Percentiles rank a stretch among this genome's conserved stretches.
These are phyloP conservation scores for Arabidopsis hybrid DNA, from an alignment of 441 rosid genomes.

Conservation along the genomic window DNA sequence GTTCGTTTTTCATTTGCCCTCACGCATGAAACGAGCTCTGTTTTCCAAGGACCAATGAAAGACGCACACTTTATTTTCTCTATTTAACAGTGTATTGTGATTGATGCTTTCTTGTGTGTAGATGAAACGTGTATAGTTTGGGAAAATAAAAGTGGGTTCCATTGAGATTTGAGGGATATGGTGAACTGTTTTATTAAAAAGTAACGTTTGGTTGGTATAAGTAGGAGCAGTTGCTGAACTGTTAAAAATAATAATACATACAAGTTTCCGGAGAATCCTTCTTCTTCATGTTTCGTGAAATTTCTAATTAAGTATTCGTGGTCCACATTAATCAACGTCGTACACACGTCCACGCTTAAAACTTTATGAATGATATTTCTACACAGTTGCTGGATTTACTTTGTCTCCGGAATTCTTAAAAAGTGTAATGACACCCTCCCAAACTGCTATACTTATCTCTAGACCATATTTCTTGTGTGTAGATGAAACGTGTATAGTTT, in stretches of 20 bases:
- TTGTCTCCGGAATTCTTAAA: too few species aligned
- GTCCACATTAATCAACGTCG: conserved; percentile 22
- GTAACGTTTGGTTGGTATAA: conserved; percentile 28
- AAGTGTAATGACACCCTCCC: too few species aligned
- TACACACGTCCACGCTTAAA: neutral
- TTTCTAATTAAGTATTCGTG: neutral
- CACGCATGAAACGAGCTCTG: conserved; percentile 21
- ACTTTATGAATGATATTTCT: neutral
- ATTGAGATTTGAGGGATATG: conserved; percentile 17
- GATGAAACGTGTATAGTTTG: conserved; percentile 25
- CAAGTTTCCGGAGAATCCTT: neutral
- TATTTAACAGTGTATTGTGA: neutral
- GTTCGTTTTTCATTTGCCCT: conserved; percentile 36
- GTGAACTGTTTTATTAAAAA: neutral
- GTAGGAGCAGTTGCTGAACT: conserved; percentile 23
- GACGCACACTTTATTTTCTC: conserved; percentile 20
- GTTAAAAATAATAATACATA: neutral
- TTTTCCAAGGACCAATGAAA: conserved; percentile 40
- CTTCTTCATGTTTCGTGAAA: conserved; percentile 25
- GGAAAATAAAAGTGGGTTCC: conserved; percentile 36
- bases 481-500: conserved; percentile 25
- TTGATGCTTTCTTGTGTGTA: conserved; percentile 3
- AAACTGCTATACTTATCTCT: too few species aligned
- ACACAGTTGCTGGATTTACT: too few species aligned
- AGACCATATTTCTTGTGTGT: too few species aligned